A percentile compares a stretch with the other conserved stretches of the same genome.
phyloP scores from a whole-genome alignment of 495 filamentous ascomycete genomes.

The Aspergillus ostianus region DNA sequence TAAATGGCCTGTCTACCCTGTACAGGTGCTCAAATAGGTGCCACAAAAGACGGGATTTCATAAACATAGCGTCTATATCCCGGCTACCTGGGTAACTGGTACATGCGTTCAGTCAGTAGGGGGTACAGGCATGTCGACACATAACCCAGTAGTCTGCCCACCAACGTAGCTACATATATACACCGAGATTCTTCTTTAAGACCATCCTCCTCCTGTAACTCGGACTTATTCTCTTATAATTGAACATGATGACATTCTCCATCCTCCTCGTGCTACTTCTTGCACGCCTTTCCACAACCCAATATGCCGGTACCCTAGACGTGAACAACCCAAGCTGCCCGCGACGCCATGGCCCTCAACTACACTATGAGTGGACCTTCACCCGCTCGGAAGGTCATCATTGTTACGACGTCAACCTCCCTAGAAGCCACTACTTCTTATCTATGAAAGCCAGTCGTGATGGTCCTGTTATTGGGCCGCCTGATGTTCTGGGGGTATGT shows the following conservation, averaged over 20 bases:
- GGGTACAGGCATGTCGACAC: neutral
- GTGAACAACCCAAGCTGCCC: neutral
- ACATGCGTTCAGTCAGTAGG: neutral
- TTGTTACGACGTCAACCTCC: neutral
- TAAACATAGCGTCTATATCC: neutral
- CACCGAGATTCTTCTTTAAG: neutral
- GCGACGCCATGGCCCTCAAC: neutral
- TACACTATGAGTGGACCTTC: neutral
- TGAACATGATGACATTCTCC: neutral
- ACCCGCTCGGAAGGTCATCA: neutral
- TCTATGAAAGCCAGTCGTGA: neutral
- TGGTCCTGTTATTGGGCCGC: neutral
- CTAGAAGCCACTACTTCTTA: neutral
- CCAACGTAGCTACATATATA: no score
- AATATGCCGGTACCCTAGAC: neutral
- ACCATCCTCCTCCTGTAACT: neutral
- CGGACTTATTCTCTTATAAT: no score
- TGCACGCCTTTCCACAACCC: neutral
- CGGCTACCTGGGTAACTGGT: neutral
- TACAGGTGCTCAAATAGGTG: neutral
- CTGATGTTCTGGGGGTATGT: neutral
- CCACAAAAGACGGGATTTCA: neutral
- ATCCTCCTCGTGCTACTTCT: neutral
- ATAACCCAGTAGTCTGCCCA: no score
- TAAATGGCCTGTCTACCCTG: neutral